Evolutionary conservation across 2,329 filamentous ascomycete species (phyloP).

Genomic region (Madurella mycetomatis): DNA sequence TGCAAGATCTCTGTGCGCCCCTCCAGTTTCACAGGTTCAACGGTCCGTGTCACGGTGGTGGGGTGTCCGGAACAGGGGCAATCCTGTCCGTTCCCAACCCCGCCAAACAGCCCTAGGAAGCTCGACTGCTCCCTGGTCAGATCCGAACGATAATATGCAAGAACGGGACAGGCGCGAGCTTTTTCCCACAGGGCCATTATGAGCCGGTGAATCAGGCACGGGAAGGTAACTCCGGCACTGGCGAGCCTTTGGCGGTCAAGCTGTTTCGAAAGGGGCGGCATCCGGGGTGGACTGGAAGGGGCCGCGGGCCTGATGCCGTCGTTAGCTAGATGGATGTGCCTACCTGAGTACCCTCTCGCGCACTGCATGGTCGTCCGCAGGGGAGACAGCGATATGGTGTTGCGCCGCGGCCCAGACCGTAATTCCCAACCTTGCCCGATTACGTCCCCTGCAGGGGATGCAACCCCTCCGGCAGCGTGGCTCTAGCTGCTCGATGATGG

Average conservation of each 20-base stretch:
- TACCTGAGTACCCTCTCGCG: background rate
- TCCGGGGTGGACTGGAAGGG: constrained; percentile 1
- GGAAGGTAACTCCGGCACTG: constrained; percentile 9
- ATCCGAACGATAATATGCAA: constrained; percentile 2
- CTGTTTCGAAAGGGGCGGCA: constrained; percentile 3
- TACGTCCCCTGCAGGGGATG: background rate
- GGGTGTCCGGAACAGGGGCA: background rate
- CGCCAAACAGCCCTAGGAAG: background rate
- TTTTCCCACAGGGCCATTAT: constrained; percentile 9
- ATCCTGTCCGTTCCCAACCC: background rate
- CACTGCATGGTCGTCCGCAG: background rate
- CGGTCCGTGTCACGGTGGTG: background rate
- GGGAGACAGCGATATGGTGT: background rate
- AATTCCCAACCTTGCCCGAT: background rate
- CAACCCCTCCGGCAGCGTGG: background rate
- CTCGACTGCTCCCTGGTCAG: background rate
- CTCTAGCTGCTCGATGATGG: background rate
- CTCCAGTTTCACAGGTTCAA: constrained; percentile 6
- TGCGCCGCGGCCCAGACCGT: background rate
- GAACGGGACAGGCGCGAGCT: background rate
- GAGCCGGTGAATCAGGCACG: constrained; percentile 22
- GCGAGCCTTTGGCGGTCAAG: background rate
- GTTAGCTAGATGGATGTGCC: background rate
- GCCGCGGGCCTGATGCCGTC: background rate
- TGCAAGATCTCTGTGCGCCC: background rate